These are phyloP conservation scores for Neurospora sp. DNA, from an alignment of 495 filamentous ascomycete species.

Conservation along the genomic window DNA sequence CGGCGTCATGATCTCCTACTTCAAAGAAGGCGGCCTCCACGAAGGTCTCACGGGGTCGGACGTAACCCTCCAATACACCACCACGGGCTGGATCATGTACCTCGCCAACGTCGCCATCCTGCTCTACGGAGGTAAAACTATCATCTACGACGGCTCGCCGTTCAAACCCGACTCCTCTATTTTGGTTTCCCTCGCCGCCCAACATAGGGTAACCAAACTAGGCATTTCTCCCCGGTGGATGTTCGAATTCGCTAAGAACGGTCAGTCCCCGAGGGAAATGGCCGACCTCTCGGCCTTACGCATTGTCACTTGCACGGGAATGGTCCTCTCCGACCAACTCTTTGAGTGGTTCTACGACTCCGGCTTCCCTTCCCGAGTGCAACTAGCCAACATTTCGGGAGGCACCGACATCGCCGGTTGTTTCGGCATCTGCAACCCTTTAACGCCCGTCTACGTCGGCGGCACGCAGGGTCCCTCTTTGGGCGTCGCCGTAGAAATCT, in stretches of 20 bases:
- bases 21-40: conserved; percentile 56
- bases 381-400: conserved; percentile 64
- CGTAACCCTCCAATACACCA: conserved; percentile 49
- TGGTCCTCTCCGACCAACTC: conserved; percentile 63
- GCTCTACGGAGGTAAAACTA: conserved; percentile 42
- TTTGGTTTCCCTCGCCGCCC: conserved; percentile 47
- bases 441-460: conserved; percentile 62
- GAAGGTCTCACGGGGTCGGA: conserved; percentile 37
- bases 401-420: conserved; percentile 69
- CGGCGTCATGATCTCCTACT: conserved; percentile 45
- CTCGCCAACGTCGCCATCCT: conserved; percentile 44
- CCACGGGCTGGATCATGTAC: conserved; percentile 85
- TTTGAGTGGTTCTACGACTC: conserved; percentile 78
- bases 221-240: conserved; percentile 69
- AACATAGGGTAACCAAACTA: conserved; percentile 50
- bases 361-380: conserved; percentile 56
- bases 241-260: conserved; percentile 52
- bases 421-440: conserved; percentile 57
- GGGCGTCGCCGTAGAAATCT: conserved; percentile 57
- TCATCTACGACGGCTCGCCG: conserved; percentile 71
- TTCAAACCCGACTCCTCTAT: conserved; percentile 55
- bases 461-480: conserved; percentile 56
- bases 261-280: conserved; percentile 48
- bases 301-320: conserved; percentile 59
- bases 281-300: conserved; percentile 50